Conservation (phyloP, 1,284 basidiomycete genomes). For the Pyrrhoderma lamaoense region DNA sequence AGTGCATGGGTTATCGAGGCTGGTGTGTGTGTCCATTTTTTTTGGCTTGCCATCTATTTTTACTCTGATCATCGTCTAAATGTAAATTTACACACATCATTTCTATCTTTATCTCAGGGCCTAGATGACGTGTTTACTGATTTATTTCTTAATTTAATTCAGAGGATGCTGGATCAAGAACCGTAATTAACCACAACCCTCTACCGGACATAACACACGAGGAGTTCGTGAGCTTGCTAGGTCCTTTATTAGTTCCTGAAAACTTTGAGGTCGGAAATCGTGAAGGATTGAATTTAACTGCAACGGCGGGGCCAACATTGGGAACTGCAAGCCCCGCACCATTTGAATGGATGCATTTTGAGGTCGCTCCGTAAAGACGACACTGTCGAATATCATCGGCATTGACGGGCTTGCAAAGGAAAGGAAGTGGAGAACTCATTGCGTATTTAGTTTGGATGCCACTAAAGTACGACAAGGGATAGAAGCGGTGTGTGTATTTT, state of each 20-base stretch:
- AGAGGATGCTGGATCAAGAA: slow-evolving; percentile 54
- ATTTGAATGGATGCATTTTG: slow-evolving; percentile 79
- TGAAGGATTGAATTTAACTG: slow-evolving; percentile 5
- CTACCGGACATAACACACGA: slow-evolving; percentile 77
- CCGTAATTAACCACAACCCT: slow-evolving; percentile 78
- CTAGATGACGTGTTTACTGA: not conserved
- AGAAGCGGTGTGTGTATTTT: slow-evolving; percentile 49
- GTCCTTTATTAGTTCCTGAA: slow-evolving; percentile 70
- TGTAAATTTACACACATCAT: too few relatives aligned
- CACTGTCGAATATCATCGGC: slow-evolving; percentile 66
- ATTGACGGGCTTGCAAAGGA: slow-evolving; percentile 72
- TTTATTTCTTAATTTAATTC: not conserved
- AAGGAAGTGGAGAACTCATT: slow-evolving; percentile 70
- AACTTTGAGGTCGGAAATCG: slow-evolving; percentile 40
- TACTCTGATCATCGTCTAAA: too few relatives aligned
- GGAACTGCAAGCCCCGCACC: slow-evolving; percentile 42
- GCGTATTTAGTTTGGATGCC: slow-evolving; percentile 71
- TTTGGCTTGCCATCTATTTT: too few relatives aligned
- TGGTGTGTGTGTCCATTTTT: slow-evolving; percentile 33
- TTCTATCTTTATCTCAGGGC: too few relatives aligned
- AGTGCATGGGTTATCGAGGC: slow-evolving; percentile 75
- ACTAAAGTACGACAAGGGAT: slow-evolving; percentile 69
- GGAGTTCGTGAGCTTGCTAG: slow-evolving; percentile 69
- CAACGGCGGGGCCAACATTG: not conserved
- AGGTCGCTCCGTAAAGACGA: slow-evolving; percentile 70